Evolutionary conservation across 2,329 filamentous ascomycete genomes (phyloP).

Genomic region (Aspergillus pseudoviridinutans): DNA sequence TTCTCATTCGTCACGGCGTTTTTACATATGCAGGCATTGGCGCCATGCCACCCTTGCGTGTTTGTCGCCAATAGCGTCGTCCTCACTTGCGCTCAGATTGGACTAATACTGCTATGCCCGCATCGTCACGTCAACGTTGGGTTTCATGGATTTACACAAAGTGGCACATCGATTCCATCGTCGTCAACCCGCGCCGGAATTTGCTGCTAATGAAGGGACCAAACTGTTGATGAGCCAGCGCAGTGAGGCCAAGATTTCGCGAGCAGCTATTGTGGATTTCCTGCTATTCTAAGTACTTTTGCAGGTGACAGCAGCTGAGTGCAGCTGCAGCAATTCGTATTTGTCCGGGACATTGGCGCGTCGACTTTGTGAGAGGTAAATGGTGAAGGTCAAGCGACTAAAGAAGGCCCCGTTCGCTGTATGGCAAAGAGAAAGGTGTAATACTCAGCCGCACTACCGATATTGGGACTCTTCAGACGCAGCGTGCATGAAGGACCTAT

Average conservation of each 20-base stretch:
- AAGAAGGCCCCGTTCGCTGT: constrained; percentile 1
- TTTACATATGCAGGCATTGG: constrained; percentile 10
- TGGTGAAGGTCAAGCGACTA: not conserved
- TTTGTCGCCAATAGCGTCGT: constrained; percentile 4
- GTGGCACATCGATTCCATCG: not conserved
- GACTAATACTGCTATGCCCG: not conserved
- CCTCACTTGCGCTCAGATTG: not conserved
- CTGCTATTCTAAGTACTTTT: constrained; percentile 13
- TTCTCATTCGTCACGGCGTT: constrained; percentile 4
- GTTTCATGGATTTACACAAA: not conserved
- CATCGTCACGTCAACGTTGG: not conserved
- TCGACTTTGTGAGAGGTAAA: constrained; percentile 1
- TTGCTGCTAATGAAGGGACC: not conserved
- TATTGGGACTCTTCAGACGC: not conserved
- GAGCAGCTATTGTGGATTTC: constrained; percentile 9
- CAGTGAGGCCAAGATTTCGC: not conserved
- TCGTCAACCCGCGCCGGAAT: not conserved
- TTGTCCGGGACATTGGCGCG: constrained; percentile 9
- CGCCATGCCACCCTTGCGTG: constrained; percentile 17
- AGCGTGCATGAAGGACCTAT: constrained; percentile 10
- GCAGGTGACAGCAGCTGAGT: constrained; percentile 19
- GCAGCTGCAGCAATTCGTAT: constrained; percentile 18
- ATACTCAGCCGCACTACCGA: constrained; percentile 15
- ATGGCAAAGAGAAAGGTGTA: constrained; percentile 10
- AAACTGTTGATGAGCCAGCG: not conserved